These are phyloP conservation scores for Nicotiana tabacum DNA, from an alignment of 257 asterid species.

Conservation along the genomic window DNA sequence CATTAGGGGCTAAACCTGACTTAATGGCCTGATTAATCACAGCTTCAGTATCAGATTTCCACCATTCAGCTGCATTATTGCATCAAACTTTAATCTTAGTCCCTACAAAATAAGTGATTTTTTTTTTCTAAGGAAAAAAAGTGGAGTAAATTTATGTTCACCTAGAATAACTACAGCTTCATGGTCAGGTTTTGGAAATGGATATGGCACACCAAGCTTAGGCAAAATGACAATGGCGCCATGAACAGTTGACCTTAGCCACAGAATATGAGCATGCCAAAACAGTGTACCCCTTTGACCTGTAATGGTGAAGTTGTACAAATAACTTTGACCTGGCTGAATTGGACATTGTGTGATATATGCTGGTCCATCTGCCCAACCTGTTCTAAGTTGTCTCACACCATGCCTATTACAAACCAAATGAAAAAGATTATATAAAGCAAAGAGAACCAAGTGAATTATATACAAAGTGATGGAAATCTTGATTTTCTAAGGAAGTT, in stretches of 20 bases:
- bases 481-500: not conserved
- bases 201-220: constrained; percentile 53
- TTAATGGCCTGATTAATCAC: constrained; percentile 52
- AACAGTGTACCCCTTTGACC: constrained; percentile 65
- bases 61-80: constrained; percentile 54
- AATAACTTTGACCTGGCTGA: constrained; percentile 51
- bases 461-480: not conserved
- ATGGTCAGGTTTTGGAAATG: constrained; percentile 61
- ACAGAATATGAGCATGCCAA: constrained; percentile 70
- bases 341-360: constrained; percentile 74
- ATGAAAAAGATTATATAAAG: not conserved
- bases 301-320: constrained; percentile 57
- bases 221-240: constrained; percentile 67
- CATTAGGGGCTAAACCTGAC: constrained; percentile 62
- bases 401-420: constrained; percentile 52
- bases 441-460: not conserved
- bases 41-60: constrained; percentile 71
- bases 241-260: constrained; percentile 67
- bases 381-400: constrained; percentile 52
- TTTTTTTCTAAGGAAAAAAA: not conserved
- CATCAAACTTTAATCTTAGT: not conserved
- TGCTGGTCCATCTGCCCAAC: constrained; percentile 82
- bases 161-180: constrained; percentile 52
- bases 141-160: constrained; percentile 6
- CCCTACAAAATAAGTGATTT: not conserved